Percentiles rank a stretch among this genome's conserved stretches.
Evolutionary conservation across 2,329 filamentous ascomycete genomes (phyloP).

Genomic region (Monosporascus sp.): DNA sequence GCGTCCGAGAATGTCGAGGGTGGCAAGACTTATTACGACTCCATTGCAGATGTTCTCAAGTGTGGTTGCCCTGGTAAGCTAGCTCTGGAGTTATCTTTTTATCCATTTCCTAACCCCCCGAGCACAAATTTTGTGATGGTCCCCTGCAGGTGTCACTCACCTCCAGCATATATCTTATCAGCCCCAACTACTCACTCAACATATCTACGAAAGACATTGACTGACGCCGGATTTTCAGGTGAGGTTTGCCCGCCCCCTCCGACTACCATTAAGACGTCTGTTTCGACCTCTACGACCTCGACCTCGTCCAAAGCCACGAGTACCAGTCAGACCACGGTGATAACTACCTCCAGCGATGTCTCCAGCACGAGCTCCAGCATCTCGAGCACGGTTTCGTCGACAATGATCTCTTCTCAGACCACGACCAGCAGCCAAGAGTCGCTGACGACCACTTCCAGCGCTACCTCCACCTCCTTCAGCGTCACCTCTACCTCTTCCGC

Average conservation of each 20-base stretch:
- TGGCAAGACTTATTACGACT: constrained; percentile 33
- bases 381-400: too few species aligned
- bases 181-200: too few species aligned
- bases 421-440: background rate
- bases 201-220: too few species aligned
- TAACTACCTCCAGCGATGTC: background rate
- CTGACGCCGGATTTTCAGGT: constrained; percentile 4
- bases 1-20: constrained; percentile 27
- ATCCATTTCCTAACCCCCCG: too few species aligned
- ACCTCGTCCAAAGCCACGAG: background rate
- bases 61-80: constrained; percentile 21
- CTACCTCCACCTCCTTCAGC: constrained; percentile 1
- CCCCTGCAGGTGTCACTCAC: too few species aligned
- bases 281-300: background rate
- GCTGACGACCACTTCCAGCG: background rate
- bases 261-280: background rate
- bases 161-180: too few species aligned
- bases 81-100: too few species aligned
- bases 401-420: too few species aligned
- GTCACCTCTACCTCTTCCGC: constrained; percentile 1
- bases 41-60: constrained; percentile 31
- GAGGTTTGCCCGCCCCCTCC: constrained; percentile 11
- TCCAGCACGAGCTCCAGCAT: background rate
- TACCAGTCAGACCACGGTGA: background rate
- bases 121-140: too few species aligned